A percentile compares a stretch with the other conserved stretches of the same genome.
phyloP scores from a whole-genome alignment of 2,329 filamentous ascomycete species.

The Monosporascus sp. region DNA sequence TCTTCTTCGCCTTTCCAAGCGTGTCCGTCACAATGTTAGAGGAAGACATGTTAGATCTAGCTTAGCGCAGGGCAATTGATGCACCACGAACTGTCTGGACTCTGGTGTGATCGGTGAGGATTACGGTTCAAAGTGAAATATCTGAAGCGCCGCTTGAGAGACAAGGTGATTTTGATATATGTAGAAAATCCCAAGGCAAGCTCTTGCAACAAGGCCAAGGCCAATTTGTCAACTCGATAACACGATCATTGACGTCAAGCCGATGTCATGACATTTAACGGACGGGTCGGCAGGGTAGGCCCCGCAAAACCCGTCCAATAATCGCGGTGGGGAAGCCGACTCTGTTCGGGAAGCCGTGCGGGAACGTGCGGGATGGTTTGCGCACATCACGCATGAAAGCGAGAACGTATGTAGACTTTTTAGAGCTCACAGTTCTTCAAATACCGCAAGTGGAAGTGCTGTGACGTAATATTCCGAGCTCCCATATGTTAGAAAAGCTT shows the following conservation, averaged over 20 bases:
- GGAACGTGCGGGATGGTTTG: too few relatives aligned
- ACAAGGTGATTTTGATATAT: not conserved
- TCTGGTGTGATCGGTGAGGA: not conserved
- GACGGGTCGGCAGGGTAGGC: too few relatives aligned
- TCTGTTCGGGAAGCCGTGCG: too few relatives aligned
- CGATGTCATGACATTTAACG: not conserved
- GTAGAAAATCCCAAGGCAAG: not conserved
- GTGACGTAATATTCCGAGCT: too few relatives aligned
- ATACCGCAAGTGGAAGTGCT: too few relatives aligned
- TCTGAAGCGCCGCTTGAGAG: not conserved
- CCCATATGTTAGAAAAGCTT: too few relatives aligned
- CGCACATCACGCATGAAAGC: too few relatives aligned
- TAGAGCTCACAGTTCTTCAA: too few relatives aligned
- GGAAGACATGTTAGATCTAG: slow-evolving; percentile 7
- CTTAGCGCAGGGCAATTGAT: not conserved
- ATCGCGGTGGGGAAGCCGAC: too few relatives aligned
- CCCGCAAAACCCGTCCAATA: too few relatives aligned
- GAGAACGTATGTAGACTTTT: too few relatives aligned
- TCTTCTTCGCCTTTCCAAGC: slow-evolving; percentile 32
- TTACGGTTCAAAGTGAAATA: not conserved
- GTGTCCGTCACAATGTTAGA: slow-evolving; percentile 24
- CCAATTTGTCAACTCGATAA: not conserved
- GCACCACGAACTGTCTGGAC: not conserved
- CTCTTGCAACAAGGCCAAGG: not conserved
- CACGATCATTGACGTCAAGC: not conserved